Evolutionary conservation across 371 early-diverging fungal species (phyloP).

Genomic region (Apophysomyces ossiformis): DNA sequence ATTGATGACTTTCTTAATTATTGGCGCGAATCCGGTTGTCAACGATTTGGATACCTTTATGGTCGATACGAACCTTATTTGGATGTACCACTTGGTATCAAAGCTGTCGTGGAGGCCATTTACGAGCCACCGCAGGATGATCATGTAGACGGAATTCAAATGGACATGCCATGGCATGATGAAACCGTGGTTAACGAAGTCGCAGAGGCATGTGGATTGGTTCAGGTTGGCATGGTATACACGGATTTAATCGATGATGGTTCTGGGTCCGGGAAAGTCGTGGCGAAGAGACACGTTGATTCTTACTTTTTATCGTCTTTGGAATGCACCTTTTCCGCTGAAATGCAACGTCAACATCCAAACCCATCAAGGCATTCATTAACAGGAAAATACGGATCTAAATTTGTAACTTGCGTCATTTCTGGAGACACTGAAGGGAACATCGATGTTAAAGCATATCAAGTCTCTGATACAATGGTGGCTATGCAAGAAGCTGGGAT

Average conservation of each 20-base stretch:
- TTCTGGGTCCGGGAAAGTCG: conserved; percentile 78
- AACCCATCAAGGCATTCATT: conserved; percentile 72
- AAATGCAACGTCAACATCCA: conserved; percentile 87
- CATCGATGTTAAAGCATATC: conserved; percentile 90
- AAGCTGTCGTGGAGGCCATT: conserved; percentile 96
- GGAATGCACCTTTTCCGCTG: conserved; percentile 91
- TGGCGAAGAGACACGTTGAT: conserved; percentile 87
- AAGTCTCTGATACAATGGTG: conserved; percentile 91
- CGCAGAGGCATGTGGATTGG: conserved; percentile 80
- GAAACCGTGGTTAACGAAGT: conserved; percentile 66
- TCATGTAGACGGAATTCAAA: conserved; percentile 83
- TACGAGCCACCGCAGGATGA: conserved; percentile 94
- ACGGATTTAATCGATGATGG: conserved; percentile 95
- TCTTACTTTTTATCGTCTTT: conserved; percentile 96
- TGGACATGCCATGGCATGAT: conserved; percentile 64
- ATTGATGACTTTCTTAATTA: conserved; percentile 89
- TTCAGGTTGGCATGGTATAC: conserved; percentile 92
- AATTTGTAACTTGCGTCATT: conserved; percentile 94
- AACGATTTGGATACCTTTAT: conserved; percentile 94
- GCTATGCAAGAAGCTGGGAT: conserved; percentile 94
- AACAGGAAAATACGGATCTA: conserved; percentile 83
- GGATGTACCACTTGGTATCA: conserved; percentile 95
- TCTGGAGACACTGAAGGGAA: conserved; percentile 81
- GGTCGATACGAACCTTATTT: conserved; percentile 93
- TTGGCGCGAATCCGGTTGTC: conserved; percentile 89